Base-by-base conservation (phyloP, 805 yeast genomes). In the Yamadazyma phyllophila region DNA sequence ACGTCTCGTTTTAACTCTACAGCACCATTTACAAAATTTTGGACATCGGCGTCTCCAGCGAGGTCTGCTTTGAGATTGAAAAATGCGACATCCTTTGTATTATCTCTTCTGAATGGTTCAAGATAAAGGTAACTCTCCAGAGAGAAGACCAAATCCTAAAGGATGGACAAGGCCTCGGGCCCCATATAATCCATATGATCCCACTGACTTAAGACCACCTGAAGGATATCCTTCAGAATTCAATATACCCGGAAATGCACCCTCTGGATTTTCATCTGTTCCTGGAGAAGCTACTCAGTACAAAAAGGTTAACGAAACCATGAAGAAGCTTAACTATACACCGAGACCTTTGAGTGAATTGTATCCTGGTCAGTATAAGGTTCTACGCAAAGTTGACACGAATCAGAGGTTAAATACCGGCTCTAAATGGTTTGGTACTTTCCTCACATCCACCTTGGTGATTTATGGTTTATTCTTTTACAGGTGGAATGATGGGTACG, bases 201-300 rank as follows among this genome's bases (percentile, higher is more conserved):
- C 91, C 0, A 65, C 77, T 1, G 96, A 88, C 58, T 60, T 69
- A 34, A 71, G 96, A 38, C 96, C 96, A 0, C 78, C 95, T 0
- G 82, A 82, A 58, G 96, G 96, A 2, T 88, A 88, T 52, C 96
- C 96, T 1, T 82, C 90, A 20, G 96, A 88, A 61, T 88, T 75
- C 67, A 73, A 77, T 46, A 65, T 82, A 1, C 92, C 94, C 0
- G 83, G 87, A 1, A 69, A 72, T 35, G 72, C 78, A 27, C 81
- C 85, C 24, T 61, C 65, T 14, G 76, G 76, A 14, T 81, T 80
- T 66, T 67, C 80, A 7, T 65, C 76, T 7, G 65, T 82, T n/a
- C 90, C 91, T 3, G 74, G 74, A 53, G 81, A 77, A 54, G 82
- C 88, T 6, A 73, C 83, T 1, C 88, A 84, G 60, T 84, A 81